Base-by-base conservation (phyloP, 2,329 filamentous ascomycete genomes). In the Trichophyton verrucosum region DNA sequence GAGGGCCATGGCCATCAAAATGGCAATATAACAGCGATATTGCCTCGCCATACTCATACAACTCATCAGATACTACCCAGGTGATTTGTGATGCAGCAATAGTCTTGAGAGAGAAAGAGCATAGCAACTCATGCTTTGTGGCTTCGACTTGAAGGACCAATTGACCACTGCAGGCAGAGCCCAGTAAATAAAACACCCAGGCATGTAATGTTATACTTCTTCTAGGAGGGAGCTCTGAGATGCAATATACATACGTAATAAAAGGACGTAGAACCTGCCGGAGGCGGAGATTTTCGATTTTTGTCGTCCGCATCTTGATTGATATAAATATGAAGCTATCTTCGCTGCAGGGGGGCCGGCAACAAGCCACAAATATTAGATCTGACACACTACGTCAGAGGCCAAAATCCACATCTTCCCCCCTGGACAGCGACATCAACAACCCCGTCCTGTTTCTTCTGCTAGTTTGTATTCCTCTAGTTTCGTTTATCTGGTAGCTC, bases 331-430 rank as follows among this genome's bases (percentile, higher is more conserved):
- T 51, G 17, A 13, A 27, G 46, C 2, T 8, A 13, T 38, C 33
- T 38, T 38, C 33, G 11, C 8, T 3, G 33, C 33, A 38, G 9
- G 33, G 30, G 27, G 33, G 9, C 3, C 22, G 5, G 46, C 20
- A 44, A 22, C 20, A 51, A 51, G 22, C 46, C 20, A 24, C 11
- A 22, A 22, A 13, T 8, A 24, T 27, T 15, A 51, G 46, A 51
- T 51, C 20, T 27, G 20, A 51, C 46, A 36, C 51, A 36, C 46
- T 55, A 55, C 51, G 51, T 55, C 51, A 55, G 51, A 55, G 51
- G 51, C 51, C 51, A 36, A 55, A 55, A 55, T 36, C 51, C 51
- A 36, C 51, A 20, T n/a, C 51, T 33, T 30, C 7, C 15, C 46
- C 46, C 20, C 20, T 51, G 46, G 46, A 27, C 46, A 9, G 46